Evolutionary conservation across 352 stramenopile species (phyloP), one percentile per base, ranked within the genome.

Genomic region (Hyaloperonospora arabidopsidis): DNA sequence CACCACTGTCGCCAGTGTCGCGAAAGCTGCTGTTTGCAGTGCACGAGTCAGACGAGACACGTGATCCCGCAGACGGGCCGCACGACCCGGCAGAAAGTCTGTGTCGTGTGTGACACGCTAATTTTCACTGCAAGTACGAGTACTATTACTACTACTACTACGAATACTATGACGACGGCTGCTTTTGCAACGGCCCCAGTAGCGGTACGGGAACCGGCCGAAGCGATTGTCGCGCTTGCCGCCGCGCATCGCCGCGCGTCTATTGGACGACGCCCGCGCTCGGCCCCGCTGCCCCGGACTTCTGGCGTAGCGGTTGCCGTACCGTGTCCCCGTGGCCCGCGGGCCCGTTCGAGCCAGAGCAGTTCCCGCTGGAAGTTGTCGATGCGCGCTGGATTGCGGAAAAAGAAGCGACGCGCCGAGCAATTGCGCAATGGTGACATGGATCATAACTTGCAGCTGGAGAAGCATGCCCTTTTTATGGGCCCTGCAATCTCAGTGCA

Each of bases 1-100:
- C 67, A 86, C 50, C 78, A 88, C 61, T 88, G 78, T 59, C 76
- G 76, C 35, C 72, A 81, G 45, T 88, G 78, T 43, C 67, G 78
- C 40, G 63, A 79, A 25, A 85, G 73, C 54, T 84, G 70, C 56
- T 86, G 75, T 57, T 15, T 70, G 40, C 59, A 71, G 49, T 88
- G 78, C 43, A 56, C 76, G 52, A 81, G 72, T 46, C 36, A 36
- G 14, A 63, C 51, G 43, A 69, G 72, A 13, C 68, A 49, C 2
- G 10, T 57, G 4, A 64, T 87, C 36, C 70, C 72, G 12, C 54
- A 49, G 18, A 75, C 68, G 35, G 65, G 65, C 14, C 52, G 70
- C 5, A 2, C 23, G 8, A 80, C 72, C 22, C 73, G 68, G 23
- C 77, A 87, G 54, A 84, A 83, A 56, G 51, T 87, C 15, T 87